A percentile compares a stretch with the other conserved stretches of the same genome.
These are phyloP conservation scores for Schwanniomyces pseudopolymorphus DNA, from an alignment of 805 yeast genomes.

Conservation along the genomic window DNA sequence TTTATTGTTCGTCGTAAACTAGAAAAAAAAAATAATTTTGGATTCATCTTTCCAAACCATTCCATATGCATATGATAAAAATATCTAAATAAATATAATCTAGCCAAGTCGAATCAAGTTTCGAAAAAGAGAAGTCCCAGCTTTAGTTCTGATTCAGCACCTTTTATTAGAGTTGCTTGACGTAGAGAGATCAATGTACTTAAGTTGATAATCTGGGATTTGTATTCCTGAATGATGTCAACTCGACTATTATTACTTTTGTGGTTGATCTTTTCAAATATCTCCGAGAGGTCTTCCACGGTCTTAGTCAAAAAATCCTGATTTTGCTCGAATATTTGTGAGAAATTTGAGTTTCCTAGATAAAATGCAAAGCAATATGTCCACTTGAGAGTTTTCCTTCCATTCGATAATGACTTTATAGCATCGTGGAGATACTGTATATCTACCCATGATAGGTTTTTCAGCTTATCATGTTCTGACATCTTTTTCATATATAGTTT, in stretches of 20 bases:
- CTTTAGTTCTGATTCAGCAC: conserved; percentile 42
- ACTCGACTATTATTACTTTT: conserved; percentile 25
- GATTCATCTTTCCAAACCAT: neutral
- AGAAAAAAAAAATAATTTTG: neutral
- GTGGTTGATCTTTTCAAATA: conserved; percentile 47
- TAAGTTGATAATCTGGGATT: conserved; percentile 40
- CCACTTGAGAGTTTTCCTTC: conserved; percentile 85
- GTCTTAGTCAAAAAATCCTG: conserved; percentile 63
- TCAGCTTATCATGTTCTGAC: conserved; percentile 29
- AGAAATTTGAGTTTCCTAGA: conserved; percentile 51
- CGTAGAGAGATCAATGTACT: conserved; percentile 43
- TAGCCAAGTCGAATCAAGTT: conserved; percentile 1
- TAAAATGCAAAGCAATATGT: conserved; percentile 80
- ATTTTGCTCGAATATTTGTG: conserved; percentile 66
- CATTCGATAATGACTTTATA: conserved; percentile 58
- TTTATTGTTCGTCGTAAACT: neutral
- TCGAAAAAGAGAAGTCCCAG: conserved; percentile 29
- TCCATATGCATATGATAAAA: neutral
- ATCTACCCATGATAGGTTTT: conserved; percentile 71
- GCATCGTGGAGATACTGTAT: conserved; percentile 80
- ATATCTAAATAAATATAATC: neutral
- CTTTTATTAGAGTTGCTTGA: conserved; percentile 40
- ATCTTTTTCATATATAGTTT: conserved; percentile 60
- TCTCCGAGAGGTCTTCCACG: conserved; percentile 66
- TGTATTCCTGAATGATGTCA: conserved; percentile 33